Evolutionary conservation across 1,284 basidiomycete genomes (phyloP), one percentile per base, ranked within the genome.

Genomic region (Ceratobasidium sp.): DNA sequence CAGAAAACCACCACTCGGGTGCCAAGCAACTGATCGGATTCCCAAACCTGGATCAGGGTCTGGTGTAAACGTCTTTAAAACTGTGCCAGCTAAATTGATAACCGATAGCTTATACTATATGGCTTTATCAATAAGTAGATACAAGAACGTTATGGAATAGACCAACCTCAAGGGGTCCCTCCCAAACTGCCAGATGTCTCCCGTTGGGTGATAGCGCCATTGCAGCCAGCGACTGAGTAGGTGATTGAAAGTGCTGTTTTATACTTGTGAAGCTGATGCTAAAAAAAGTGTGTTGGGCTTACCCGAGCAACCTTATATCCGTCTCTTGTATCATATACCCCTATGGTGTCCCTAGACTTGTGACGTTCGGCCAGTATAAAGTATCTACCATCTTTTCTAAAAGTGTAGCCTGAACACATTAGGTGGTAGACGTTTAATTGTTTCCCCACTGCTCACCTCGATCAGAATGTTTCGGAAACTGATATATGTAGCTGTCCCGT

Each of bases 321-420:
- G 74, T 92, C 86, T 1, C 83, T 78, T 1, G 87, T 82, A 77
- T 96, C 94, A 79, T 96, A 96, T 1, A 96, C 82, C 14, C 93
- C 92, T 0, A 94, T 78, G 0, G 89, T 90, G 78, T 96, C 94
- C 79, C 91, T 94, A 0, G 92, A 94, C 75, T 89, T 89, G 78
- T 96, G 93, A 18, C 92, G 85, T 78, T 96, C 94, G 3, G 90
- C 92, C 1, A 95, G 81, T 14, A 93, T 82, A 77, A 96, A 89
- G 79, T 94, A 94, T 30, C 89, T 87, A 3, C 88, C 88, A 79
- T 95, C 93, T 28, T 86, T 80, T 26, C 92, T 89, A 78, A 93
- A 95, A 16, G 90, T 84, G 79, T 91, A 93, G 39, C 89, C 92
- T 93, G 74, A 34, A 41, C 45, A 65, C 55, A 70, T 61, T 43